These are phyloP conservation scores for Eimeria tenella DNA, from an alignment of 169 alveolate genomes.

Conservation along the genomic window DNA sequence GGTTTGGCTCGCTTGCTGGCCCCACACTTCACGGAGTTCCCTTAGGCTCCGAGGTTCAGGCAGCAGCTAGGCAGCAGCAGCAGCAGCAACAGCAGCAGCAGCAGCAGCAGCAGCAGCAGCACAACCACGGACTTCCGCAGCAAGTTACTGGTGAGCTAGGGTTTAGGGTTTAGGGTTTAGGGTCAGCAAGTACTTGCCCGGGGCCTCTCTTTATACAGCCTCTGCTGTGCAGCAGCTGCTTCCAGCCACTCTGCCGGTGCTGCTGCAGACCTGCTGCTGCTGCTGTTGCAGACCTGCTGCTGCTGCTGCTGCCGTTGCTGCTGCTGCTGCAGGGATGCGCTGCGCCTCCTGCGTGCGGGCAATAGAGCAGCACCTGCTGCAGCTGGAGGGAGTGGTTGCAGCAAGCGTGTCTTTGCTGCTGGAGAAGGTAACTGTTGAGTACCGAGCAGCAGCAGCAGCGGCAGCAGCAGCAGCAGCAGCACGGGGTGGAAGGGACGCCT, in stretches of 20 bases:
- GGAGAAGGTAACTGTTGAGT: constrained; percentile 8
- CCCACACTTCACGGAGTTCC: neutral
- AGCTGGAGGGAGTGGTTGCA: neutral
- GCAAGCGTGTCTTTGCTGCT: constrained; percentile 32
- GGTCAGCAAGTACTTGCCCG: constrained; percentile 32
- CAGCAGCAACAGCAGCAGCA: constrained; percentile 21
- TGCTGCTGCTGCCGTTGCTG: constrained; percentile 43
- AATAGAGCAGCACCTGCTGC: constrained; percentile 11
- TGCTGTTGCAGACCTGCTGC: neutral
- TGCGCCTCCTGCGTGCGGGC: constrained; percentile 14
- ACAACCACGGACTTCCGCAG: neutral
- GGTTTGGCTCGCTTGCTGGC: constrained; percentile 3
- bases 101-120: constrained; percentile 50
- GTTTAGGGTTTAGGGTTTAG: neutral
- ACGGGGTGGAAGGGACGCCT: neutral
- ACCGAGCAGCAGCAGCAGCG: neutral
- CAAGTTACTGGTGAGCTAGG: neutral
- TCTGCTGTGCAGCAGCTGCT: neutral
- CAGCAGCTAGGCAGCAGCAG: neutral
- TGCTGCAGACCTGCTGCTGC: constrained; percentile 10
- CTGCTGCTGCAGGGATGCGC: neutral
- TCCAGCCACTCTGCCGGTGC: neutral
- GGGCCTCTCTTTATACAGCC: neutral
- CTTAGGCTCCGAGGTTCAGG: too few relatives aligned
- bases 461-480: neutral